Conservation (phyloP, 441 rosid genomes). For the Gossypium lobatum region DNA sequence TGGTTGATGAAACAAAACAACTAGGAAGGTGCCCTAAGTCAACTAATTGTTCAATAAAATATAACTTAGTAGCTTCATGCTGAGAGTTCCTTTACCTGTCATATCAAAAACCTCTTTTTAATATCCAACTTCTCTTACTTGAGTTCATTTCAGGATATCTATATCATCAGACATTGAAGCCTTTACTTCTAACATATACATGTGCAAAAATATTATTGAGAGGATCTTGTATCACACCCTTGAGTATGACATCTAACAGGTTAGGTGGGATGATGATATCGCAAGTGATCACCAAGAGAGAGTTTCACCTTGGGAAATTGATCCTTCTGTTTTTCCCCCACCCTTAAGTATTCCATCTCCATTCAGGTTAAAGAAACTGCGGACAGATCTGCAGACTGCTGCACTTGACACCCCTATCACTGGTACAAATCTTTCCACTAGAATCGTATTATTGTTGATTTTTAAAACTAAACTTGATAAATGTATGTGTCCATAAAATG, state of each 20-base stretch:
- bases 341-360: slow-evolving; percentile 73
- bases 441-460: neutral
- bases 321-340: slow-evolving; percentile 64
- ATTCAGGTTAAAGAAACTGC: slow-evolving; percentile 71
- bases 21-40: neutral
- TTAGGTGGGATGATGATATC: slow-evolving; percentile 73
- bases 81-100: too few species aligned
- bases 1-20: neutral
- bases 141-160: too few species aligned
- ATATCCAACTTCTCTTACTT: too few species aligned
- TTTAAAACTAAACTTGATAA: neutral
- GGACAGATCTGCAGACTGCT: slow-evolving; percentile 50
- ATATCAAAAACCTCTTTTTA: too few species aligned
- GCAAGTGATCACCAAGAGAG: slow-evolving; percentile 54
- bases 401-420: slow-evolving; percentile 46
- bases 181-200: neutral
- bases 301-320: slow-evolving; percentile 93
- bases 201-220: neutral
- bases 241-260: slow-evolving; percentile 32
- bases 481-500: neutral
- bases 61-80: too few species aligned
- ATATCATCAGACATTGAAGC: neutral
- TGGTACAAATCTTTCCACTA: slow-evolving; percentile 27
- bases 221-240: neutral
- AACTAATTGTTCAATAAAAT: neutral